Evolutionary conservation across 495 filamentous ascomycete species (phyloP).

Genomic region (Penicillium cosmopolitanum): DNA sequence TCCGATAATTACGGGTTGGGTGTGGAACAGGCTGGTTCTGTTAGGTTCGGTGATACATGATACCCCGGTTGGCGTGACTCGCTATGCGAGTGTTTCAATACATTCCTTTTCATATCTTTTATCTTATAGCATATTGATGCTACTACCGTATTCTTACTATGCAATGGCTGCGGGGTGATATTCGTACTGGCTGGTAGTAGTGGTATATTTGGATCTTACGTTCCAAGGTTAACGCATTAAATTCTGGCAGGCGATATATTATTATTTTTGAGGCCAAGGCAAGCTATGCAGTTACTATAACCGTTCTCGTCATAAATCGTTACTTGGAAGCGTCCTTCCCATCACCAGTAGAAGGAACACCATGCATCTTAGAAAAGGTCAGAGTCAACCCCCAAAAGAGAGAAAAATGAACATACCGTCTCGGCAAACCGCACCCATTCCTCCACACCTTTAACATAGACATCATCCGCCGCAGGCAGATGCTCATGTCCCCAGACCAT

Average conservation of each 20-base stretch:
- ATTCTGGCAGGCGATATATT: too few relatives aligned
- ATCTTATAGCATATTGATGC: neutral
- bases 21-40: constrained; percentile 24
- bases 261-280: too few relatives aligned
- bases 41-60: constrained; percentile 33
- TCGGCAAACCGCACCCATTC: constrained; percentile 86
- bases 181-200: too few relatives aligned
- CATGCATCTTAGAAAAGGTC: constrained; percentile 1
- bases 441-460: constrained; percentile 69
- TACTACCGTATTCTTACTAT: too few relatives aligned
- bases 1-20: constrained; percentile 7
- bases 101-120: neutral
- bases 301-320: neutral
- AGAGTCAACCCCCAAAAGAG: neutral
- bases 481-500: constrained; percentile 85
- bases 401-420: constrained; percentile 43
- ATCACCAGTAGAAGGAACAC: neutral
- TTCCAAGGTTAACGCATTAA: too few relatives aligned
- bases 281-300: too few relatives aligned
- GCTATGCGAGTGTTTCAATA: constrained; percentile 5
- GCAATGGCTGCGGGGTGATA: too few relatives aligned
- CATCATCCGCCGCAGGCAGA: constrained; percentile 67
- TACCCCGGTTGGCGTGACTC: constrained; percentile 26
- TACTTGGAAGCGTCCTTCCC: neutral
- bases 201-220: too few relatives aligned